These are phyloP conservation scores for Saccharum spontaneum DNA, from an alignment of 176 grass and related monocot species.

Conservation along the genomic window DNA sequence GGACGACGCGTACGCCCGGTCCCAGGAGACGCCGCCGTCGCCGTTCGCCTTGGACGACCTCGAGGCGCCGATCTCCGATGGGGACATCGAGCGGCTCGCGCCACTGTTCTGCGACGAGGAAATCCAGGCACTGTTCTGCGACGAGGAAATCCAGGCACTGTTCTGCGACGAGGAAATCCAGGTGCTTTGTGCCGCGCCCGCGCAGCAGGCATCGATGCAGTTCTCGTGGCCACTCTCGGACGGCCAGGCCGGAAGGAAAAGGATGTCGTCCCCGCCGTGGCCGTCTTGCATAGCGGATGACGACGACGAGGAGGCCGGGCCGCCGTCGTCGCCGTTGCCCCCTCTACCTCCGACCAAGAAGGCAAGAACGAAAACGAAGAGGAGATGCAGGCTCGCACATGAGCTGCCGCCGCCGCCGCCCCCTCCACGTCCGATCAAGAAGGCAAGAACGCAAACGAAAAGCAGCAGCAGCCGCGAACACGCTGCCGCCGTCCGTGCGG, in stretches of 20 bases:
- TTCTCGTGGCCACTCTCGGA: not conserved
- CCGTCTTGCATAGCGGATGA: not conserved
- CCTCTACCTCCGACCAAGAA: not conserved
- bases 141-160: not conserved
- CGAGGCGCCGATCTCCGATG: not conserved
- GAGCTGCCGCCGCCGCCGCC: too few relatives aligned
- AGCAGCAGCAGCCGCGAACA: too few relatives aligned
- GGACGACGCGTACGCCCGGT: not conserved
- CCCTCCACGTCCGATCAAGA: not conserved
- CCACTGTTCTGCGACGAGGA: too few relatives aligned
- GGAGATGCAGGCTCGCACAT: not conserved
- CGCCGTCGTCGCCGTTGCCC: too few relatives aligned
- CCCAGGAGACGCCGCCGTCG: not conserved
- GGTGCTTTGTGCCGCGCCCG: not conserved
- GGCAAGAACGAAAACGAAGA: not conserved
- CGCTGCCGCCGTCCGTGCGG: not conserved
- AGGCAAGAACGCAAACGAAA: not conserved
- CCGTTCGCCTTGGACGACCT: not conserved
- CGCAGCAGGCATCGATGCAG: not conserved
- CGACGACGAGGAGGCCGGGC: not conserved
- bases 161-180: not conserved
- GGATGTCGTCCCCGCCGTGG: not conserved
- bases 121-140: not conserved
- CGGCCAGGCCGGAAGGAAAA: not conserved
- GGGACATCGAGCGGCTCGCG: not conserved